Conservation (phyloP, 257 asterid species). For the Nyctanthes arbortristis region DNA sequence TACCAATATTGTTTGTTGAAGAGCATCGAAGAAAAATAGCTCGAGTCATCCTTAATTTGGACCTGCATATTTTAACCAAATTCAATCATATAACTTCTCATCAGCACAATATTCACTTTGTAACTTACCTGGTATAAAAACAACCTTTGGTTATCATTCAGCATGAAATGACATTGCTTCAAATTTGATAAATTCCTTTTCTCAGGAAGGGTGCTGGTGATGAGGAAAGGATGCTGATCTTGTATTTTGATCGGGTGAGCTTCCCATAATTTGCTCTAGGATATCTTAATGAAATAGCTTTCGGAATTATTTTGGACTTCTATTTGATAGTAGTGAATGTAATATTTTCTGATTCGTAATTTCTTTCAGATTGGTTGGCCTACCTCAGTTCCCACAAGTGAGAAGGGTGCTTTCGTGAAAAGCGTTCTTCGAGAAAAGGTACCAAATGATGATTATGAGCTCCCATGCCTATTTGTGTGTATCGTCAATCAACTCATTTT, state of each 20-base stretch:
- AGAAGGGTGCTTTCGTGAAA: constrained; percentile 72
- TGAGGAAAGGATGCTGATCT: constrained; percentile 85
- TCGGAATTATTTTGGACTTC: constrained; percentile 10
- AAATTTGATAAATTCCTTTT: constrained; percentile 21
- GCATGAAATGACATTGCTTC: not conserved
- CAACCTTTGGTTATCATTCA: not conserved
- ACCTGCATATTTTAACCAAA: not conserved
- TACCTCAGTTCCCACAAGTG: constrained; percentile 85
- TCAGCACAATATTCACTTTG: not conserved
- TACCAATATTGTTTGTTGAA: not conserved
- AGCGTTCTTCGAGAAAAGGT: constrained; percentile 88
- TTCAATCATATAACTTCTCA: not conserved
- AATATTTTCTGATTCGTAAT: constrained; percentile 15
- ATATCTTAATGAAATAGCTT: not conserved
- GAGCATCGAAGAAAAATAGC: not conserved
- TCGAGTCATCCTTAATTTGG: not conserved
- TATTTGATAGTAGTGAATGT: constrained; percentile 11
- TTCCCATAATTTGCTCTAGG: constrained; percentile 17
- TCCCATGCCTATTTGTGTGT: not conserved
- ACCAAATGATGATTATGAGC: not conserved
- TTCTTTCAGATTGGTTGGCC: constrained; percentile 97
- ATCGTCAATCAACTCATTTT: not conserved
- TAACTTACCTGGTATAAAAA: not conserved
- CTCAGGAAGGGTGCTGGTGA: constrained; percentile 85
- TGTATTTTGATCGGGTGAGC: constrained; percentile 85